Conservation (phyloP, 192 early-diverging fungal genomes). For the Linnemannia elongata region DNA sequence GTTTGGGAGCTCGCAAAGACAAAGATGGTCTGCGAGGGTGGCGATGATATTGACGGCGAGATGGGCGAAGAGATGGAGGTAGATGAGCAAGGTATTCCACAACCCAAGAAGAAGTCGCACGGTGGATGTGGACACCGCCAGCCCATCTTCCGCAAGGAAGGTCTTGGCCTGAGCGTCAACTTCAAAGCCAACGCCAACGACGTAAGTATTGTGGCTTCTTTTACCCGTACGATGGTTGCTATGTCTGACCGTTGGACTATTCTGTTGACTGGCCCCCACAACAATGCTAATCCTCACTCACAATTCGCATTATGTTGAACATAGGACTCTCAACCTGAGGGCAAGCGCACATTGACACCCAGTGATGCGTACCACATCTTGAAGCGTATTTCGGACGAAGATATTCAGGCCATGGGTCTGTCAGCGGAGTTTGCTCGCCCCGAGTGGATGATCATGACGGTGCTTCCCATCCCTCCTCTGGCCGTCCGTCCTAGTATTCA, state of each 20-base stretch:
- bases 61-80: slow-evolving; percentile 62
- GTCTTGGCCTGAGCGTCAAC: slow-evolving; percentile 74
- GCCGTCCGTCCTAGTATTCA: slow-evolving; percentile 96
- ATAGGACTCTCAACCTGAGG: slow-evolving; percentile 68
- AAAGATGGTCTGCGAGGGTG: slow-evolving; percentile 85
- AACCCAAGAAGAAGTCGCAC: slow-evolving; percentile 74
- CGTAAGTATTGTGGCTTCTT: slow-evolving; percentile 18
- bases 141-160: slow-evolving; percentile 85
- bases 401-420: slow-evolving; percentile 88
- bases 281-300: no score
- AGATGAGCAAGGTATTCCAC: slow-evolving; percentile 59
- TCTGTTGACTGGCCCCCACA: not conserved
- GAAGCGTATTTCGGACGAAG: slow-evolving; percentile 88
- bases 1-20: slow-evolving; percentile 92
- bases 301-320: not conserved
- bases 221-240: not conserved
- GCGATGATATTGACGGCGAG: slow-evolving; percentile 73
- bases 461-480: slow-evolving; percentile 96
- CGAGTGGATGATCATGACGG: slow-evolving; percentile 98
- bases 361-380: slow-evolving; percentile 86
- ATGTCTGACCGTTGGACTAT: slow-evolving; percentile 20
- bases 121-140: slow-evolving; percentile 91
- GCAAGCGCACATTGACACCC: slow-evolving; percentile 77
- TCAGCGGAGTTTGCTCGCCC: slow-evolving; percentile 93
- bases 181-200: slow-evolving; percentile 59